Percentiles rank a stretch among this genome's conserved stretches.
Evolutionary conservation across 331 rosid species (phyloP).

Genomic region (Prunus yedoensis): DNA sequence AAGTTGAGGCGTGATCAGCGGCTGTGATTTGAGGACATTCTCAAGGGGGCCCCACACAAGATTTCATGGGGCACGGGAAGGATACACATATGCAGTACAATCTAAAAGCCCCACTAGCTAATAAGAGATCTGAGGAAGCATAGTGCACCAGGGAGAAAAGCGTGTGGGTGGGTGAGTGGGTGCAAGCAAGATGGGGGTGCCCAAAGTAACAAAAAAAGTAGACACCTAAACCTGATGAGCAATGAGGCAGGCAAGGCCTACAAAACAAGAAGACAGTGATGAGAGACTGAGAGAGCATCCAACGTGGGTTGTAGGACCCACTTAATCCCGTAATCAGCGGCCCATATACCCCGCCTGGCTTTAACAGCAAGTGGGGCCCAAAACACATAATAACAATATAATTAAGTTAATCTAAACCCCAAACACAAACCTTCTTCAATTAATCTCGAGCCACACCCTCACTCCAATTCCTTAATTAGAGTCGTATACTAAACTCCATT

Average conservation of each 20-base stretch:
- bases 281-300: constrained; percentile 17
- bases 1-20: constrained; percentile 33
- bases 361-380: constrained; percentile 34
- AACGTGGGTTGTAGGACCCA: constrained; percentile 42
- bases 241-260: not conserved
- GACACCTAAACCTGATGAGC: not conserved
- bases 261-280: constrained; percentile 25
- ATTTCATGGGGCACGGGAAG: constrained; percentile 23
- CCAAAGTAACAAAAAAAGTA: not conserved
- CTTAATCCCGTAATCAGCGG: constrained; percentile 54
- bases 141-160: no score
- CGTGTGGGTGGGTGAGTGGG: no score
- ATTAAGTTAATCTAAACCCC: not conserved
- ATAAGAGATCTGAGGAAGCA: no score
- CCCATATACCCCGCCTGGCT: constrained; percentile 23
- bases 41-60: constrained; percentile 29
- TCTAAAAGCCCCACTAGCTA: not conserved
- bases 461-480: not conserved
- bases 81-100: not conserved
- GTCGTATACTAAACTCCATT: constrained; percentile 9
- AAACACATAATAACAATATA: not conserved
- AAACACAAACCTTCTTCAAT: not conserved
- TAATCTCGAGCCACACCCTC: constrained; percentile 25
- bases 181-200: not conserved
- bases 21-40: constrained; percentile 37